Percentiles rank a stretch among this genome's conserved stretches.
Conservation (phyloP, 2,329 filamentous ascomycete genomes). For the Hypocrella siamensis region DNA sequence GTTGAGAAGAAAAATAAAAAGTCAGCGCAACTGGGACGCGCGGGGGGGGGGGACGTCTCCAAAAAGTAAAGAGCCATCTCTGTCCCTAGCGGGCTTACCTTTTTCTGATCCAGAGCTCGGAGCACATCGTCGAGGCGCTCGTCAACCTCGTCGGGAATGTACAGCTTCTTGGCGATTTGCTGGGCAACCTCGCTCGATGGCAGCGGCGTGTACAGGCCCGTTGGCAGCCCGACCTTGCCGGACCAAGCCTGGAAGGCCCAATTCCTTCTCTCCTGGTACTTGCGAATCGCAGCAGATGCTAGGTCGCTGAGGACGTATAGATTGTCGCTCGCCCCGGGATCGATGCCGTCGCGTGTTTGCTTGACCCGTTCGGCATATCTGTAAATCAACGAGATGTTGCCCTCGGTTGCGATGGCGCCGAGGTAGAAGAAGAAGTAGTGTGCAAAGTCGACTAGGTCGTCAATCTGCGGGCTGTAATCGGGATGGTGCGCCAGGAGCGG, state of each 20-base stretch:
- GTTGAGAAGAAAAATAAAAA: neutral
- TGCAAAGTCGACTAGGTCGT: constrained; percentile 65
- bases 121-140: constrained; percentile 58
- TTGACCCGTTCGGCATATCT: constrained; percentile 89
- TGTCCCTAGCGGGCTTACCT: too few relatives aligned
- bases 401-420: constrained; percentile 63
- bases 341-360: constrained; percentile 68
- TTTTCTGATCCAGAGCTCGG: constrained; percentile 55
- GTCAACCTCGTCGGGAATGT: constrained; percentile 61
- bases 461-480: constrained; percentile 55
- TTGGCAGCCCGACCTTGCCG: constrained; percentile 65
- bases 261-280: constrained; percentile 72
- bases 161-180: constrained; percentile 74
- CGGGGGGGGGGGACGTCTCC: too few relatives aligned
- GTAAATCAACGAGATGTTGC: constrained; percentile 78
- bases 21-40: neutral
- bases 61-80: too few relatives aligned
- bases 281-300: constrained; percentile 63
- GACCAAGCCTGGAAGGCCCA: constrained; percentile 79
- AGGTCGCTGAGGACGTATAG: constrained; percentile 83
- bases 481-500: constrained; percentile 88
- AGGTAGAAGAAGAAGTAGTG: constrained; percentile 87
- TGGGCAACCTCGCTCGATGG: constrained; percentile 65
- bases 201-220: constrained; percentile 61
- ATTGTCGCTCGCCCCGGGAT: constrained; percentile 49